Base-by-base conservation (phyloP, 2,329 filamentous ascomycete species). In the Claviceps arundinis region DNA sequence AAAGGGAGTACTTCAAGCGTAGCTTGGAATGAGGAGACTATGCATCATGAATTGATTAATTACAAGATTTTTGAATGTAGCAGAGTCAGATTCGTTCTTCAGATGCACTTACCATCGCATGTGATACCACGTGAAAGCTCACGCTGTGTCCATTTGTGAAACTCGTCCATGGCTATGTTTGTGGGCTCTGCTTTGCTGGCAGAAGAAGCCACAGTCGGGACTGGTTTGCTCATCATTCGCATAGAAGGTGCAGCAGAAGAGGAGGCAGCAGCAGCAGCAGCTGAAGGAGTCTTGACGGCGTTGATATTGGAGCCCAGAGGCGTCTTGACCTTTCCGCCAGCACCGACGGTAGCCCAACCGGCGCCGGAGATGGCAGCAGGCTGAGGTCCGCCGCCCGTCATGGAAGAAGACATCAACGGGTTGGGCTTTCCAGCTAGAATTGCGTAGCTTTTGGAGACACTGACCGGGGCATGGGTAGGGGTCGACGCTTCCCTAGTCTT, bases 341-440 rank as follows among this genome's bases (percentile, higher is more conserved):
- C 89, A 47, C 93, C 93, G 42, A 98, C 91, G 0, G 90, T 97
- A 11, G 90, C 91, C 93, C 93, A 98, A 1, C 89, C 89, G 5
- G 57, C 57, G 17, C 47, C 49, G 11, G 49, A 68, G 61, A 44
- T 57, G 50, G 11, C 56, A 30, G 14, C 66, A 56, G 19, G 61
- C 57, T 22, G 68, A 59, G 54, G 65, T 68, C 22, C 72, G 67
- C 22, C 72, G 67, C 19, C 58, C 47, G 37, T 6, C 7, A 43
- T 24, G 34, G 8, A 16, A 30, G 43, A 22, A 22, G 47, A 43
- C 44, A 42, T 34, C 9, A 34, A 34, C 30, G 64, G 64, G 14
- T 62, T 75, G 4, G 68, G 75, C 73, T 96, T 96, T 66, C 89
- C 82, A 6, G 93, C 93, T 30, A 98, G 80, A 66, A 96, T 93